Conservation (phyloP, 2,329 filamentous ascomycete species). For the Emericellopsis cladophorae region DNA sequence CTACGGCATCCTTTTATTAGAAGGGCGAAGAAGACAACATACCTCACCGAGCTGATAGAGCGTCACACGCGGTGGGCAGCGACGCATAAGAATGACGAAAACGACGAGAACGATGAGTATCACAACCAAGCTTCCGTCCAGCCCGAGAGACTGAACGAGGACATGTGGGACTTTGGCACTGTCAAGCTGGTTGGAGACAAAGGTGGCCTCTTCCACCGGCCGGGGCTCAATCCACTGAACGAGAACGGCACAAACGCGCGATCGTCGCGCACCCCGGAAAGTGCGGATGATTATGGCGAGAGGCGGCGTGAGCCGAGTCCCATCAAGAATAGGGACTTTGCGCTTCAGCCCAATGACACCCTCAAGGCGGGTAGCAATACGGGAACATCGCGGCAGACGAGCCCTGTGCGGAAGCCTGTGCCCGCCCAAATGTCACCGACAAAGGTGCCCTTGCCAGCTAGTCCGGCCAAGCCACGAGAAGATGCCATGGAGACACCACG, state of each 20-base stretch:
- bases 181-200: conserved; percentile 67
- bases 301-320: conserved; percentile 36
- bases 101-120: conserved; percentile 25
- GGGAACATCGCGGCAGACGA: conserved; percentile 41
- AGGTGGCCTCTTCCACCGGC: conserved; percentile 40
- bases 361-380: conserved; percentile 34
- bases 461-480: conserved; percentile 15
- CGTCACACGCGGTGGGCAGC: conserved; percentile 78
- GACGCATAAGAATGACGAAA: conserved; percentile 61
- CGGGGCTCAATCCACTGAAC: conserved; percentile 59
- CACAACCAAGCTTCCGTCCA: conserved; percentile 25
- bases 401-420: conserved; percentile 46
- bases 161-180: conserved; percentile 98
- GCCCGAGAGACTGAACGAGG: conserved; percentile 53
- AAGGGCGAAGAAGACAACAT: conserved; percentile 89
- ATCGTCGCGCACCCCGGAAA: conserved; percentile 38
- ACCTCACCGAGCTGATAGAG: conserved; percentile 90
- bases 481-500: conserved; percentile 30
- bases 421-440: conserved; percentile 33
- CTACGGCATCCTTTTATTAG: conserved; percentile 84
- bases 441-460: conserved; percentile 45
- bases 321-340: conserved; percentile 35
- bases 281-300: conserved; percentile 37
- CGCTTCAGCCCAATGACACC: conserved; percentile 35
- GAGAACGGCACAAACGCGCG: conserved; percentile 72